Base-by-base conservation (phyloP, 768 basidiomycete species). In the Podaxis mareebaensis region DNA sequence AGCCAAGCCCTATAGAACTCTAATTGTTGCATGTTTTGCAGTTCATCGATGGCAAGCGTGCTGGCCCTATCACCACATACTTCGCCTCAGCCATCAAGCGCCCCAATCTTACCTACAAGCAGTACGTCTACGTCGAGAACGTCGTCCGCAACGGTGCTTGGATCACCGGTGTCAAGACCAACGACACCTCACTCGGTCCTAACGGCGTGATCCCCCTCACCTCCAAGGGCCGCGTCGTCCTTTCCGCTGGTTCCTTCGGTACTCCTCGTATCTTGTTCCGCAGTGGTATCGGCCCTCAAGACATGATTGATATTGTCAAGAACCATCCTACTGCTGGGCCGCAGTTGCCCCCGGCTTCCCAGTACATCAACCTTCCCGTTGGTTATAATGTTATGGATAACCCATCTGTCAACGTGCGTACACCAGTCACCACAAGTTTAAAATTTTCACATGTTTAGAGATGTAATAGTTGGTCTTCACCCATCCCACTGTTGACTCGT, bases 321-420 rank as follows among this genome's bases (percentile, higher is more conserved):
- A 68, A 64, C 12, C 79, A 85, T 68, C 63, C 84, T n/a, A 68
- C 69, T 3, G 83, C 83, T 5, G 80, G 78, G 2, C 72, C 78
- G 33, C 74, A 77, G 48, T 74, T 88, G 10, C 86, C 86, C 17
- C 77, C 83, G 8, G 68, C 76, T 58, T 67, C 70, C 6, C 71
- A 84, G 57, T 88, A 78, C 77, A 87, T 88, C 70, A 75, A 86
- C 71, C 75, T 87, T 26, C 87, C 86, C 1, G 85, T 87, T 49
- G 86, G 87, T 5, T 71, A 79, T 58, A 82, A 82, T 62, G 81
- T 81, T 13, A 61, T 52, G 26, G 87, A 88, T 68, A 87, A 87
- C 71, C 87, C 87, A 17, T 85, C 85, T 5, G 84, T 88, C 67
- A 87, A 86, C 66, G 82, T 83, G 61, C 51, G 79, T 75, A 24